Percentiles rank a stretch among this genome's conserved stretches.
phyloP scores from a whole-genome alignment of 2,329 filamentous ascomycete species.

The Aspergillus niger region DNA sequence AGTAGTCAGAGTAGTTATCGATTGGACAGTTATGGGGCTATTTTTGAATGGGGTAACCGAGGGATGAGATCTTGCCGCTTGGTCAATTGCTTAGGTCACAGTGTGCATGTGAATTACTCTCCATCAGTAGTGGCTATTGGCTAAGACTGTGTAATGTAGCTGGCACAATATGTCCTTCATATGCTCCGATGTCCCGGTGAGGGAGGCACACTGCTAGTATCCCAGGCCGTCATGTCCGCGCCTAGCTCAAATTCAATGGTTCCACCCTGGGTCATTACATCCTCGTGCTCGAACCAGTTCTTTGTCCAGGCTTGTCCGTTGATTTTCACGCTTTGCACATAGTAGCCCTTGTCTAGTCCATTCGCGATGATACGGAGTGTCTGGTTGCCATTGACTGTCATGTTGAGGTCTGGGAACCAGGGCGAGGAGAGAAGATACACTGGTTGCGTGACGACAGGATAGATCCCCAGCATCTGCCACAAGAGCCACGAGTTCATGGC shows the following conservation, averaged over 20 bases:
- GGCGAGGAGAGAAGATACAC: conserved; percentile 51
- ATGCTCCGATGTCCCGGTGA: conserved; percentile 46
- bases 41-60: not conserved
- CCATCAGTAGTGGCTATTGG: no score
- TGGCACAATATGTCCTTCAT: not conserved
- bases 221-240: conserved; percentile 46
- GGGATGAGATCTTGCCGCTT: not conserved
- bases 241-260: conserved; percentile 52
- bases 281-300: conserved; percentile 59
- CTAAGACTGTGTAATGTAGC: not conserved
- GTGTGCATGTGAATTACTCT: no score
- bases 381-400: conserved; percentile 34
- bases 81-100: not conserved
- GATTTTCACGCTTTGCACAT: conserved; percentile 56
- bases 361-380: conserved; percentile 51
- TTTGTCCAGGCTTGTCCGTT: conserved; percentile 55
- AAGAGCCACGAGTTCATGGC: conserved; percentile 55
- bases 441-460: conserved; percentile 51
- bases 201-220: conserved; percentile 54
- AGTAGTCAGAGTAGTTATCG: not conserved
- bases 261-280: conserved; percentile 47
- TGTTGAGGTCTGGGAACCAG: conserved; percentile 45
- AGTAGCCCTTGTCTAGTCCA: conserved; percentile 50
- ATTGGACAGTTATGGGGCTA: not conserved
- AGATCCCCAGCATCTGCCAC: conserved; percentile 54